Percentiles rank a stretch among this genome's conserved stretches.
phyloP scores from a whole-genome alignment of 495 filamentous ascomycete genomes.

The Trichoderma reesei region DNA sequence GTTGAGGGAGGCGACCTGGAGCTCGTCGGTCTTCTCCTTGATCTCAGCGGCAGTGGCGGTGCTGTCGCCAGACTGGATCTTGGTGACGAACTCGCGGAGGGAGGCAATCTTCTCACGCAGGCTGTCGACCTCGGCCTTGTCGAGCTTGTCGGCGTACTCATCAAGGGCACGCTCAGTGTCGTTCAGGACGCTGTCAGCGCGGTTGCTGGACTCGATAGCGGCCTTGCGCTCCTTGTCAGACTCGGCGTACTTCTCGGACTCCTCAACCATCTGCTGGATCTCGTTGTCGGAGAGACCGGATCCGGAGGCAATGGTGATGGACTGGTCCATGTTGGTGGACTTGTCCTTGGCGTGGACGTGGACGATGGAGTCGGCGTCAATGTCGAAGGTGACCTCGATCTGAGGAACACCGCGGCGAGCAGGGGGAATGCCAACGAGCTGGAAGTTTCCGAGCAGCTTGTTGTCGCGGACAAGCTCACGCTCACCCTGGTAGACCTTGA shows the following conservation, averaged over 20 bases:
- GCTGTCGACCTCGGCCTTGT: conserved; percentile 88
- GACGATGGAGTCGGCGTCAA: conserved; percentile 97
- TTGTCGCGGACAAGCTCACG: conserved; percentile 99
- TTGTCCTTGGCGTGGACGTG: conserved; percentile 99
- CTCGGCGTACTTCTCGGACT: conserved; percentile 94
- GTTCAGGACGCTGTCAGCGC: conserved; percentile 89
- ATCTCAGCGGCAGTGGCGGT: conserved; percentile 76
- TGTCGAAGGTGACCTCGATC: conserved; percentile 98
- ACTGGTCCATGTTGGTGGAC: conserved; percentile 98
- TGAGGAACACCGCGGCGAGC: conserved; percentile 97
- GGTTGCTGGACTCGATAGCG: conserved; percentile 91
- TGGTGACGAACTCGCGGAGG: conserved; percentile 83
- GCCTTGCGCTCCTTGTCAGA: conserved; percentile 93
- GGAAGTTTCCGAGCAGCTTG: conserved; percentile 99
- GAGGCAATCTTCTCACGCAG: conserved; percentile 88
- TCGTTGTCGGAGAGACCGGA: conserved; percentile 93
- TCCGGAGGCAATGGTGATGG: conserved; percentile 96
- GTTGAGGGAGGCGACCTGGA: conserved; percentile 89
- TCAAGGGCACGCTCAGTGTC: conserved; percentile 98
- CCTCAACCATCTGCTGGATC: conserved; percentile 93
- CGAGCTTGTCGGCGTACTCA: conserved; percentile 89
- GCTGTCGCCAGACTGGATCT: conserved; percentile 90
- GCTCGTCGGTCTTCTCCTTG: conserved; percentile 96
- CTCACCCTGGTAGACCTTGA: conserved; percentile 99
- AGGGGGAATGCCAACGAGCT: conserved; percentile 95